Evolutionary conservation across 768 basidiomycete genomes (phyloP).

Genomic region (Exidia glandulosa): DNA sequence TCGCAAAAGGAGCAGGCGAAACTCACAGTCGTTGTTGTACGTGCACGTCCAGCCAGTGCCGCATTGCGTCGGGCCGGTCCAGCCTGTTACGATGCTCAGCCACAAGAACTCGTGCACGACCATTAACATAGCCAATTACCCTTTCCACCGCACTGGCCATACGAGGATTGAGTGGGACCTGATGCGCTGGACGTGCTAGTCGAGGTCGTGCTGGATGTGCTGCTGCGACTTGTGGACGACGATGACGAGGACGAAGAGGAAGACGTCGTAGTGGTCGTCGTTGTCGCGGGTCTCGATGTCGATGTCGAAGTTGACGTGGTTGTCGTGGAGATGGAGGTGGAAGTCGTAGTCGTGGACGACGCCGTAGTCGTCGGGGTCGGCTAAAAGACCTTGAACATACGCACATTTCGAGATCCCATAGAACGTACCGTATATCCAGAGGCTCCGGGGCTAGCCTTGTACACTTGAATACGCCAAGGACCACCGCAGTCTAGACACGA

Average conservation of each 20-base stretch:
- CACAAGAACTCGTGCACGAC: neutral
- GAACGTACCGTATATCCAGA: neutral
- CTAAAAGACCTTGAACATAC: neutral
- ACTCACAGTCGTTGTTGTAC: neutral
- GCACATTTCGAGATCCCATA: neutral
- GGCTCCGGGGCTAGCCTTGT: neutral
- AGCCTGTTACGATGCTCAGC: neutral
- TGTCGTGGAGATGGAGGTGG: neutral
- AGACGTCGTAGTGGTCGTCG: neutral
- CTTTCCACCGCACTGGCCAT: slow-evolving; percentile 1
- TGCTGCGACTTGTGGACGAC: neutral
- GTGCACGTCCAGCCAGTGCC: neutral
- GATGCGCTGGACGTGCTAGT: neutral
- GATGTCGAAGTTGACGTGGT: neutral
- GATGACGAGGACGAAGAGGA: neutral
- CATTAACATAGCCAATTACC: neutral
- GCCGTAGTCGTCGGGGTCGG: no score
- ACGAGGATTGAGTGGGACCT: neutral
- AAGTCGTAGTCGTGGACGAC: neutral
- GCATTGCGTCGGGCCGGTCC: neutral
- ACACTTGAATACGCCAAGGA: neutral
- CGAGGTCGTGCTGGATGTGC: neutral
- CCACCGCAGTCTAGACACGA: neutral
- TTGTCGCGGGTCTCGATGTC: neutral
- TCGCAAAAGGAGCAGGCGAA: no score